Percentiles rank a stretch among this genome's conserved stretches.
Conservation (phyloP, 1,284 basidiomycete species). For the Heliocybe sulcata region DNA sequence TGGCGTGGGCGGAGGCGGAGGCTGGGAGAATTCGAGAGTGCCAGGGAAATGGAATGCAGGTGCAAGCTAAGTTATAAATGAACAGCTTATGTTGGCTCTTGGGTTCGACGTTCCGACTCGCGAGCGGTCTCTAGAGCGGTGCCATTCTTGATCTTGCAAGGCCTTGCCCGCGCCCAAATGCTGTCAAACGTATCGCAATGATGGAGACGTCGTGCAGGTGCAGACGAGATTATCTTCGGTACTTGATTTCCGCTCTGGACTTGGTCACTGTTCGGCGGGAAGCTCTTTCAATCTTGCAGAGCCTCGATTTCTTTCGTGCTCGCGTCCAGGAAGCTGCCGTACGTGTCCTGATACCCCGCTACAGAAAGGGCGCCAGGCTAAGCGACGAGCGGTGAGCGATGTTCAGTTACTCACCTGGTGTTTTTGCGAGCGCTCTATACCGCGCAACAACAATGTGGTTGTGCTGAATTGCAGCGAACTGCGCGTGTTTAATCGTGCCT, state of each 20-base stretch:
- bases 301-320: constrained; percentile 55
- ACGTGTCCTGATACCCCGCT: constrained; percentile 53
- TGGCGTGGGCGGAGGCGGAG: constrained; percentile 22
- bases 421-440: constrained; percentile 45
- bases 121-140: too few species aligned
- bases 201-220: too few species aligned
- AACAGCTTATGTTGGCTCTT: too few species aligned
- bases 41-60: too few species aligned
- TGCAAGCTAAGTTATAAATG: too few species aligned
- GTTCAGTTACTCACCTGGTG: constrained; percentile 32
- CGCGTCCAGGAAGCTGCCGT: constrained; percentile 45
- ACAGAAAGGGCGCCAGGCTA: not conserved
- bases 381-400: constrained; percentile 5
- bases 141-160: too few species aligned
- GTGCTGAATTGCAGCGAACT: constrained; percentile 65
- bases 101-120: too few species aligned
- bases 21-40: constrained; percentile 8
- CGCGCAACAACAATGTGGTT: constrained; percentile 63
- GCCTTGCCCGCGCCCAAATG: too few species aligned
- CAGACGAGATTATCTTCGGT: too few species aligned
- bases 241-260: too few species aligned
- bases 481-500: constrained; percentile 79
- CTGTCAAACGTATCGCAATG: too few species aligned
- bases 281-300: constrained; percentile 60
- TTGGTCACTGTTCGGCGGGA: too few species aligned